A percentile compares a stretch with the other conserved stretches of the same genome.
phyloP scores from a whole-genome alignment of 2,329 filamentous ascomycete species.

The Stagonosporopsis vannaccii region DNA sequence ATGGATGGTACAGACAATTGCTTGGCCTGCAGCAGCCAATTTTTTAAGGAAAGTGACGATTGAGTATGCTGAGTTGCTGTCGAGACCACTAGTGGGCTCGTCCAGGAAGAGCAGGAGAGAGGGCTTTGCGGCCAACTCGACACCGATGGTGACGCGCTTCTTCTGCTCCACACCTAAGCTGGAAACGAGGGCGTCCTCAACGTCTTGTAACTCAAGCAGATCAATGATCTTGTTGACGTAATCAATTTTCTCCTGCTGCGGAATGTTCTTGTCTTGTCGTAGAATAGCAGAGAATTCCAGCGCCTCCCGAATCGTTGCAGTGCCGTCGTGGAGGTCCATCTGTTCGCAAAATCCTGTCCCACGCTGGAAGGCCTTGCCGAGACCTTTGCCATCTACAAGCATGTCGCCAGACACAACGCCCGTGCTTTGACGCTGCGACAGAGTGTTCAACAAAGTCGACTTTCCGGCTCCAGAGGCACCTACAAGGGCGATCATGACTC shows the following conservation, averaged over 20 bases:
- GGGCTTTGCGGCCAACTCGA: slow-evolving; percentile 69
- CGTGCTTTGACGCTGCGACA: slow-evolving; percentile 73
- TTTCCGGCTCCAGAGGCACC: slow-evolving; percentile 84
- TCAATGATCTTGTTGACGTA: slow-evolving; percentile 73
- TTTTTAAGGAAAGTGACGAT: slow-evolving; percentile 75
- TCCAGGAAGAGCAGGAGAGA: slow-evolving; percentile 73
- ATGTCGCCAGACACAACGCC: slow-evolving; percentile 73
- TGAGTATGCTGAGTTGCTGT: slow-evolving; percentile 72
- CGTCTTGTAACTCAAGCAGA: slow-evolving; percentile 68
- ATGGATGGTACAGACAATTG: slow-evolving; percentile 77
- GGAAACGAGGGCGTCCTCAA: slow-evolving; percentile 71
- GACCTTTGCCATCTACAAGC: slow-evolving; percentile 71
- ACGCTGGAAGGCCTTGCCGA: slow-evolving; percentile 68
- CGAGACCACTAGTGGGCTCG: slow-evolving; percentile 74
- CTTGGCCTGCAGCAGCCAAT: slow-evolving; percentile 70
- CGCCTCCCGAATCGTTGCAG: slow-evolving; percentile 71
- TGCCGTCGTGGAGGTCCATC: slow-evolving; percentile 74
- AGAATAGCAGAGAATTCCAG: slow-evolving; percentile 73
- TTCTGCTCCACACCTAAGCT: slow-evolving; percentile 73
- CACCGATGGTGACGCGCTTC: slow-evolving; percentile 76
- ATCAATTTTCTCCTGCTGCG: slow-evolving; percentile 67
- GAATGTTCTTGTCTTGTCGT: slow-evolving; percentile 63
- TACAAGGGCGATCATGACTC: slow-evolving; percentile 80
- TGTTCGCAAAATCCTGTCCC: slow-evolving; percentile 76
- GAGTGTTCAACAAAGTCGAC: slow-evolving; percentile 80